Evolutionary conservation across 1,284 basidiomycete genomes (phyloP).

Genomic region (Boletus semigastroideus): DNA sequence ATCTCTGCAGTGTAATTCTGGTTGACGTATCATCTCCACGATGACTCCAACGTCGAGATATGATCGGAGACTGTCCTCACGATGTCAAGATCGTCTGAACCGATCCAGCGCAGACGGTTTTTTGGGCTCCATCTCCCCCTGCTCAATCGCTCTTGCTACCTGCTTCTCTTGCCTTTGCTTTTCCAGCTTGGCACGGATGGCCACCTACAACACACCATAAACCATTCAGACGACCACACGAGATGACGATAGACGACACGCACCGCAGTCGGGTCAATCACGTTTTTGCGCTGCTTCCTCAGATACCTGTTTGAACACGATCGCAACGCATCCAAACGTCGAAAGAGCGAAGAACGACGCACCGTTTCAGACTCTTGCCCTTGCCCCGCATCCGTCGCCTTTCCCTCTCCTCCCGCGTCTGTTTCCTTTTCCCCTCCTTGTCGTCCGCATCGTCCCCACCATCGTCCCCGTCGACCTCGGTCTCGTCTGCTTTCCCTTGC

Average conservation of each 20-base stretch:
- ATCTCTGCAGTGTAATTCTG: too few species aligned
- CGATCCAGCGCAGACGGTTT: slow-evolving; percentile 69
- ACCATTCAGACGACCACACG: neutral
- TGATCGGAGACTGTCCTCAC: too few species aligned
- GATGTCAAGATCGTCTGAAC: slow-evolving; percentile 44
- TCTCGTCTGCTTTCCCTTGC: slow-evolving; percentile 72
- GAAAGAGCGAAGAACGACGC: slow-evolving; percentile 12
- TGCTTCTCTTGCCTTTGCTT: slow-evolving; percentile 59
- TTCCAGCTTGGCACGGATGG: slow-evolving; percentile 67
- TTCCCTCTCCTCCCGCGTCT: slow-evolving; percentile 54
- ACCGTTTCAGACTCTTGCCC: slow-evolving; percentile 81
- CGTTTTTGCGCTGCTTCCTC: slow-evolving; percentile 89
- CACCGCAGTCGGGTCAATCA: slow-evolving; percentile 85
- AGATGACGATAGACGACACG: slow-evolving; percentile 29
- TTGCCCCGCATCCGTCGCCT: slow-evolving; percentile 85
- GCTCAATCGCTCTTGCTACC: slow-evolving; percentile 43
- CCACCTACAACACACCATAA: slow-evolving; percentile 43
- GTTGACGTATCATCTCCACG: too few species aligned
- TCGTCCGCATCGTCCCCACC: slow-evolving; percentile 19
- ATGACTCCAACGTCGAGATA: too few species aligned
- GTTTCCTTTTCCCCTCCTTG: slow-evolving; percentile 32
- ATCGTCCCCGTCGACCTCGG: slow-evolving; percentile 46
- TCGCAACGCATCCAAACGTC: neutral
- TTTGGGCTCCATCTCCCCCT: slow-evolving; percentile 38
- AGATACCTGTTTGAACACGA: slow-evolving; percentile 48